Conservation (phyloP, 495 filamentous ascomycete genomes). For the Penicillium verhagenii region DNA sequence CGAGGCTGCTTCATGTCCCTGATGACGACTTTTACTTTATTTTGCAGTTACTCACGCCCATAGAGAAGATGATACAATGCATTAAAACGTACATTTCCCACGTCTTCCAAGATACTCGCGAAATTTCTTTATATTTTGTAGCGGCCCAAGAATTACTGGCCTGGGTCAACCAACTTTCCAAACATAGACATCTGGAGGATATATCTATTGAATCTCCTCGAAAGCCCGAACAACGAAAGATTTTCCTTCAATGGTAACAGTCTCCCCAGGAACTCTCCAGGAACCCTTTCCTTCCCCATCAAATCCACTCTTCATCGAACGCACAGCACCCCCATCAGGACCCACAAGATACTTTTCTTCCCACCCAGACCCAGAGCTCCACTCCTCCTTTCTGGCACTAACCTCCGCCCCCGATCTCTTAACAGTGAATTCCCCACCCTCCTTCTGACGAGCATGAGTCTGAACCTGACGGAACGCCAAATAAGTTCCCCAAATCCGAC, state of each 20-base stretch:
- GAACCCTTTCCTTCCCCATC: conserved; percentile 17
- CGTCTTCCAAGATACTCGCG: neutral
- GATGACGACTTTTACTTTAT: conserved; percentile 1
- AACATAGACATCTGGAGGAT: no score
- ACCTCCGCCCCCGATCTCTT: conserved; percentile 32
- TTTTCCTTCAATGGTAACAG: conserved; percentile 25
- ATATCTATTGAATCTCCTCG: conserved; percentile 18
- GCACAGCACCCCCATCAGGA: conserved; percentile 18
- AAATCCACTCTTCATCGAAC: conserved; percentile 23
- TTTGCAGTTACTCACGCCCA: conserved; percentile 1
- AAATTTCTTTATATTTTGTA: neutral
- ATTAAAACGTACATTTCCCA: neutral
- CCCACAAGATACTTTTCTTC: conserved; percentile 30
- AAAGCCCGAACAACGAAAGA: conserved; percentile 35
- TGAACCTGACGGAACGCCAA: conserved; percentile 35
- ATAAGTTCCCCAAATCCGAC: conserved; percentile 37
- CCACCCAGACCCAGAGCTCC: conserved; percentile 21
- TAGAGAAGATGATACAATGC: conserved; percentile 8
- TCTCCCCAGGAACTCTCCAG: conserved; percentile 23
- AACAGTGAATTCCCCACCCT: conserved; percentile 17
- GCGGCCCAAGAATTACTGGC: neutral
- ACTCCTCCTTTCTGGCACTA: conserved; percentile 42
- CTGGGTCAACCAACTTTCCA: no score
- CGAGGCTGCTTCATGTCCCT: neutral
- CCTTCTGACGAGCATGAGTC: conserved; percentile 13